Conservation (phyloP, 2,329 filamentous ascomycete species). For the Rutstroemia sp. region DNA sequence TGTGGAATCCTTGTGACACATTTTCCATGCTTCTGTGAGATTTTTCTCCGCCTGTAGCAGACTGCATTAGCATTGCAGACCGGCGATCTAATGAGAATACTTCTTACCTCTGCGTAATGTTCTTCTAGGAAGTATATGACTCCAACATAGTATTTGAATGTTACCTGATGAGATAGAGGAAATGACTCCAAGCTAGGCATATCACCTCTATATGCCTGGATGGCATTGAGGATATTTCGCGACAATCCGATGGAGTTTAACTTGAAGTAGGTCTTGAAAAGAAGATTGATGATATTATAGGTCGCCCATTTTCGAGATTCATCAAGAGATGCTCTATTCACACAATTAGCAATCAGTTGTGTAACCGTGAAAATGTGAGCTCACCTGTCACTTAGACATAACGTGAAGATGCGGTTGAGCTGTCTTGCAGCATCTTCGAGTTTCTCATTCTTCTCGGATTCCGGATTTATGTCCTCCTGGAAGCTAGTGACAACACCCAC, state of each 20-base stretch:
- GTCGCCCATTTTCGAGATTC: conserved; percentile 97
- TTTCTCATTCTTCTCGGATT: conserved; percentile 71
- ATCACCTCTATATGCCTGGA: conserved; percentile 70
- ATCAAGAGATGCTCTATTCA: conserved; percentile 63
- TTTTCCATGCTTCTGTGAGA: conserved; percentile 71
- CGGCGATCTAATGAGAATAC: background rate
- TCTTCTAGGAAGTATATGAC: conserved; percentile 93
- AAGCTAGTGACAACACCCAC: conserved; percentile 42
- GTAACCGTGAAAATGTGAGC: conserved; percentile 15
- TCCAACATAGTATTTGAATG: conserved; percentile 93
- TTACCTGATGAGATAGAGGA: conserved; percentile 84
- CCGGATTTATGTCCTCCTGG: conserved; percentile 75
- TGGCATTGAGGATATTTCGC: conserved; percentile 79
- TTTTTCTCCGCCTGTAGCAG: conserved; percentile 64
- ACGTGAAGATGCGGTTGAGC: conserved; percentile 84
- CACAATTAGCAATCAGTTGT: background rate
- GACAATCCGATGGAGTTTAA: conserved; percentile 84
- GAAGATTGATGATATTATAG: conserved; percentile 86
- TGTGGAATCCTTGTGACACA: conserved; percentile 65
- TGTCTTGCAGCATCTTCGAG: conserved; percentile 86
- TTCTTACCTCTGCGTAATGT: conserved; percentile 69
- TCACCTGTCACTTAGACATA: conserved; percentile 85
- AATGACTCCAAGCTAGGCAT: conserved; percentile 75
- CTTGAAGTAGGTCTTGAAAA: conserved; percentile 99
- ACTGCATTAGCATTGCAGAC: background rate